Conservation (phyloP, 805 yeast species). For the Komagataella pastoris region DNA sequence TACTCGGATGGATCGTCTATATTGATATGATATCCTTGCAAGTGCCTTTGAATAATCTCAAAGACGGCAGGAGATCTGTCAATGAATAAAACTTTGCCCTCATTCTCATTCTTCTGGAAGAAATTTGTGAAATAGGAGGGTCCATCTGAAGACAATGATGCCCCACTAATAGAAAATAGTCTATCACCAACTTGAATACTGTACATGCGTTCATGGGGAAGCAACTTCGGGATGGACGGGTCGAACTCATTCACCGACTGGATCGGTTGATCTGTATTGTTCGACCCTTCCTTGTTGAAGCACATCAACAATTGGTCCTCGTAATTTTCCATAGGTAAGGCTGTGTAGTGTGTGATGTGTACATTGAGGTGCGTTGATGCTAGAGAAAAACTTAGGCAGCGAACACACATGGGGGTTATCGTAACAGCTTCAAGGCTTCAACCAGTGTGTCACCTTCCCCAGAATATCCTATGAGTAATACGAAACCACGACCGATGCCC, state of each 20-base stretch:
- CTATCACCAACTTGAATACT: constrained; percentile 57
- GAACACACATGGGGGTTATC: too few relatives aligned
- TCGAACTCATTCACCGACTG: constrained; percentile 7
- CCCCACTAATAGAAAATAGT: constrained; percentile 60
- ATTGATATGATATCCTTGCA: constrained; percentile 67
- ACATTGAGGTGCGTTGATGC: too few relatives aligned
- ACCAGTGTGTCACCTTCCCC: background rate
- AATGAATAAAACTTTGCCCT: constrained; percentile 35
- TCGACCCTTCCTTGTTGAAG: background rate
- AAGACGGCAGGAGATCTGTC: constrained; percentile 69
- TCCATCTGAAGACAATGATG: constrained; percentile 72
- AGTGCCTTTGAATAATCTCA: constrained; percentile 50
- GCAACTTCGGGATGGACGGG: constrained; percentile 31
- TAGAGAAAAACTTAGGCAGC: too few relatives aligned
- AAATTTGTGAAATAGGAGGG: constrained; percentile 80
- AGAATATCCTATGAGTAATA: background rate
- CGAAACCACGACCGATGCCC: background rate
- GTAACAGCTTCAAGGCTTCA: background rate
- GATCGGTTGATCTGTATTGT: background rate
- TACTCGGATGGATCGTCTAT: constrained; percentile 49
- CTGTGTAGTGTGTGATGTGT: background rate
- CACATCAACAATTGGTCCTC: background rate
- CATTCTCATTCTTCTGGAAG: constrained; percentile 31
- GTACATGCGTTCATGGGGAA: constrained; percentile 62
- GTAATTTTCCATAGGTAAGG: background rate